Percentiles rank a stretch among this genome's conserved stretches.
Conservation (phyloP, 768 basidiomycete genomes). For the Lactifluus rugatus region DNA sequence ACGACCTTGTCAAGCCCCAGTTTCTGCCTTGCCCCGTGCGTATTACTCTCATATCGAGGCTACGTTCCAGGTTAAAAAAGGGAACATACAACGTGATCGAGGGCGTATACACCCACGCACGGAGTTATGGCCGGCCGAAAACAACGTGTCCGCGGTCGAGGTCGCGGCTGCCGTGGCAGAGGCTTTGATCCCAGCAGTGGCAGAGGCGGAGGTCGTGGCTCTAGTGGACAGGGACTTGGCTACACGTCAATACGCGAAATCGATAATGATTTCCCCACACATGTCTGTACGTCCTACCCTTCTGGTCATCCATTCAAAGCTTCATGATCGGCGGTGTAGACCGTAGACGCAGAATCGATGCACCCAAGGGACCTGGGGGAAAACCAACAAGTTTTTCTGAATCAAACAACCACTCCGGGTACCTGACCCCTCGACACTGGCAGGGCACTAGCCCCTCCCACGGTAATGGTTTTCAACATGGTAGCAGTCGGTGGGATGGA, state of each 20-base stretch:
- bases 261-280: conserved; percentile 17
- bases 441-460: background rate
- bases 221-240: conserved; percentile 16
- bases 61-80: background rate
- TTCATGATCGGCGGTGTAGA: conserved; percentile 1
- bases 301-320: background rate
- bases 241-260: background rate
- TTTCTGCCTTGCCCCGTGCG: background rate
- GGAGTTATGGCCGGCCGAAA: conserved; percentile 10
- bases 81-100: background rate
- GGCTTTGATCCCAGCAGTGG: conserved; percentile 23
- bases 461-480: background rate
- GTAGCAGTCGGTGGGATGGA: background rate
- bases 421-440: background rate
- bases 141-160: conserved; percentile 14
- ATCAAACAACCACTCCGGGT: background rate
- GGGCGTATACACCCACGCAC: background rate
- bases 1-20: background rate
- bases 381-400: background rate
- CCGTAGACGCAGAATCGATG: background rate
- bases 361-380: background rate
- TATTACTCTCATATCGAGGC: background rate
- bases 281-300: background rate
- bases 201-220: conserved; percentile 22
- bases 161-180: conserved; percentile 22